Percentiles rank a stretch among this genome's conserved stretches.
Conservation (phyloP, 345 rosid genomes). For the Hypericum androsaemum region DNA sequence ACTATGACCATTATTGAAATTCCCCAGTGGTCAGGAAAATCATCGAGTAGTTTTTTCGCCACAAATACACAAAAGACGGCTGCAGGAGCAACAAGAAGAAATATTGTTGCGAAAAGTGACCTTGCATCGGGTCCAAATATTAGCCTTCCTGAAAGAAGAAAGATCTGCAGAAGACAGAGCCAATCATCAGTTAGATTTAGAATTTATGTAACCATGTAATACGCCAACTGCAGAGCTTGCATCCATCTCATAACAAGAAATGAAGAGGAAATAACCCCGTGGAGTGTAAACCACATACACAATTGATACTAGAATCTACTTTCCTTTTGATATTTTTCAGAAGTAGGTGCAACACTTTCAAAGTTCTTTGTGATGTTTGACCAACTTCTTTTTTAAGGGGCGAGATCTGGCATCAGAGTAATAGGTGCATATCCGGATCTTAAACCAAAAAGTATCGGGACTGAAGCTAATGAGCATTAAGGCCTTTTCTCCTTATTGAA, state of each 20-base stretch:
- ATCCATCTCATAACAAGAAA: not conserved
- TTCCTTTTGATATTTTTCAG: no score
- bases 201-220: not conserved
- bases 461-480: no score
- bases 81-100: conserved; percentile 67
- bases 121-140: conserved; percentile 94
- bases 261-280: no score
- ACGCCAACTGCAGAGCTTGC: not conserved
- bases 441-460: no score
- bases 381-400: no score
- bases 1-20: conserved; percentile 29
- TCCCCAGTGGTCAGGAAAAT: conserved; percentile 60
- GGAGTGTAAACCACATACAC: no score
- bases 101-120: conserved; percentile 47
- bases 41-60: conserved; percentile 55
- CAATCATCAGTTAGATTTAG: not conserved
- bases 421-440: no score
- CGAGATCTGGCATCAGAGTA: no score
- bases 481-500: no score
- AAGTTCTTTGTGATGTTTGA: no score
- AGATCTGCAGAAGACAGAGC: conserved; percentile 44
- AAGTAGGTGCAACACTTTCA: no score
- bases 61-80: conserved; percentile 67
- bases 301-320: no score
- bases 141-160: conserved; percentile 62